Base-by-base conservation (phyloP, 2,329 filamentous ascomycete genomes). In the Pyrenophora teres region DNA sequence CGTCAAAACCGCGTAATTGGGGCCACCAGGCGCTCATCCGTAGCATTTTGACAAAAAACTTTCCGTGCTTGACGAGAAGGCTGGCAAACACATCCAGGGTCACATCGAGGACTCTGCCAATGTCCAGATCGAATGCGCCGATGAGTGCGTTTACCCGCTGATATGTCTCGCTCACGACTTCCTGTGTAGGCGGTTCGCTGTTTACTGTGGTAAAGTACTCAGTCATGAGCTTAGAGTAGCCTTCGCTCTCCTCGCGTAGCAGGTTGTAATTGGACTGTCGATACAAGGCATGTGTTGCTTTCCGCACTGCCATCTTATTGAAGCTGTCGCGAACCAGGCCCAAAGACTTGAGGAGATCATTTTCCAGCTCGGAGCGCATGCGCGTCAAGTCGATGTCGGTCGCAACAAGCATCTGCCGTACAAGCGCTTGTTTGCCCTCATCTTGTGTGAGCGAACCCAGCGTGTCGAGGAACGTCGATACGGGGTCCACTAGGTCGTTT, bases 21-120 rank as follows among this genome's bases (percentile, higher is more conserved):
- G 94, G 94, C 94, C 94, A 99, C 94, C 94, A 99, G 19, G 93
- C 96, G 76, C 93, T 97, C 52, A 87, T 86, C 51, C 93, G 84
- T 19, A 99, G 80, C 40, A 97, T 87, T 71, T 96, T 96, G 70
- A 97, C 88, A 67, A 97, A 97, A 76, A 97, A 99, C 27, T 88
- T 86, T 70, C 88, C 92, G 61, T 96, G 91, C 69, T 95, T 95
- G 65, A 99, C 90, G 45, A 99, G 83, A 0, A 96, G 88, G 10
- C 92, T 91, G 1, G 94, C 94, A 68, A 96, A 96, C 27, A 97
- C 92, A 69, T 99, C 94, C 15, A 99, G 81, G 0, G 92, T 95
- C 18, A 97, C 91, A 71, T 99, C 94, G 9, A 99, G 81, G 4
- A 95, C 93, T 67, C 95, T 85, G 41, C 94, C 95, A 32, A 97